These are phyloP conservation scores for Torulaspora franciscae DNA, from an alignment of 805 yeast genomes.

Conservation along the genomic window DNA sequence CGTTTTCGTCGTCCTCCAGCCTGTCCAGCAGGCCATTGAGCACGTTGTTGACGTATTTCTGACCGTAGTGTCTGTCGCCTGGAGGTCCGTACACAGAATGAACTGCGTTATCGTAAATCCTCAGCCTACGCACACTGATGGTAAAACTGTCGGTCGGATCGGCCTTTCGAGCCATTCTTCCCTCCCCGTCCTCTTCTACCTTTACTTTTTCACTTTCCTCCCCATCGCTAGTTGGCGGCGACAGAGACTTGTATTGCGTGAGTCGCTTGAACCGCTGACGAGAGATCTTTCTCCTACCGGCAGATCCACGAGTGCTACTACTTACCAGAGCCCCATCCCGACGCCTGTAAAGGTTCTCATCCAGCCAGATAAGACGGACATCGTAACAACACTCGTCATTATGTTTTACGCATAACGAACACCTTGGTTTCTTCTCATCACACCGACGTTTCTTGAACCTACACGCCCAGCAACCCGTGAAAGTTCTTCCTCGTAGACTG, in stretches of 20 bases:
- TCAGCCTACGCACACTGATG: slow-evolving; percentile 31
- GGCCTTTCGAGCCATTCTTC: slow-evolving; percentile 4
- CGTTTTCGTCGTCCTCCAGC: not conserved
- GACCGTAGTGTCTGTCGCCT: slow-evolving; percentile 16
- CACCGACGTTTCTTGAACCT: slow-evolving; percentile 33
- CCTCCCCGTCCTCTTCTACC: not conserved
- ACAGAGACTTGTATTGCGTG: slow-evolving; percentile 16
- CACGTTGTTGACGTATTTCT: slow-evolving; percentile 22
- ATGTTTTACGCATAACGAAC: slow-evolving; percentile 28
- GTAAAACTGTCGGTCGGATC: slow-evolving; percentile 16
- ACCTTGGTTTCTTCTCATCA: slow-evolving; percentile 30
- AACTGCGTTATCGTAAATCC: slow-evolving; percentile 29
- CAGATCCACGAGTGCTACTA: not conserved
- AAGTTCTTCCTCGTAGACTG: slow-evolving; percentile 24
- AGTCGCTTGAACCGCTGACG: slow-evolving; percentile 19
- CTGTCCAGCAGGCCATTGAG: slow-evolving; percentile 17
- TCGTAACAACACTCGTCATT: slow-evolving; percentile 30
- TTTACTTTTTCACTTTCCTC: slow-evolving; percentile 4
- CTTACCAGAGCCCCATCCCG: slow-evolving; percentile 1
- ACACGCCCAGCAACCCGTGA: slow-evolving; percentile 37
- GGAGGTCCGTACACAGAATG: slow-evolving; percentile 22
- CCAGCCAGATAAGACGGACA: slow-evolving; percentile 30
- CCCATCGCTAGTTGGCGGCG: slow-evolving; percentile 9
- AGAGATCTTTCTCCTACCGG: slow-evolving; percentile 13
- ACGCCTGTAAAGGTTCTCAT: slow-evolving; percentile 23